Conservation (phyloP, 495 filamentous ascomycete genomes). For the Hypoxylon cercidicola region DNA sequence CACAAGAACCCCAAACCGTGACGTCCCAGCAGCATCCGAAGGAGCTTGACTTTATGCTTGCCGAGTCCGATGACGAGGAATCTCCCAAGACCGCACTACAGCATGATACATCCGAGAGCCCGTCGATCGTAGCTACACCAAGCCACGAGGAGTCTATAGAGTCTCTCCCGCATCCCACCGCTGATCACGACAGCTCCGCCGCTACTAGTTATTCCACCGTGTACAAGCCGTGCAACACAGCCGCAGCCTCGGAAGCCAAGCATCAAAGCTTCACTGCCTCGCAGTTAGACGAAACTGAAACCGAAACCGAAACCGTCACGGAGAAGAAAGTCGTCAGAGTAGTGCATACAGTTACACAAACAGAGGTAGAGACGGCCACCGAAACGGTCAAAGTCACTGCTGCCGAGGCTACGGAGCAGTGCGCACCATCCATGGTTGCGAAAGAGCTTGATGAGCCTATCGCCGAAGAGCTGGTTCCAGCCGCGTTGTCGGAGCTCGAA, state of each 20-base stretch:
- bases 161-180: neutral
- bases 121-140: neutral
- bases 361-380: constrained; percentile 37
- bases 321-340: constrained; percentile 50
- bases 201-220: constrained; percentile 25
- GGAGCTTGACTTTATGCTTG: neutral
- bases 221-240: constrained; percentile 40
- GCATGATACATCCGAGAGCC: neutral
- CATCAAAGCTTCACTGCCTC: neutral
- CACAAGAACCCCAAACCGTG: neutral
- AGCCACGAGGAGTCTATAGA: constrained; percentile 4
- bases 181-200: constrained; percentile 7
- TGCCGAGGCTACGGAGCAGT: constrained; percentile 27
- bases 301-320: constrained; percentile 40
- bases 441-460: constrained; percentile 13
- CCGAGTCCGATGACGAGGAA: constrained; percentile 4
- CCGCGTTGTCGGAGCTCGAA: constrained; percentile 3
- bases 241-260: constrained; percentile 7
- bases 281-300: constrained; percentile 35
- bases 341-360: constrained; percentile 53
- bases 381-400: constrained; percentile 39
- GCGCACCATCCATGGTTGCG: constrained; percentile 15
- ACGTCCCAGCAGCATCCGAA: neutral
- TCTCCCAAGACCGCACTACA: neutral
- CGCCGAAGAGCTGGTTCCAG: neutral